Conservation (phyloP, 371 early-diverging fungal genomes). For the Mucor lusitanicus region DNA sequence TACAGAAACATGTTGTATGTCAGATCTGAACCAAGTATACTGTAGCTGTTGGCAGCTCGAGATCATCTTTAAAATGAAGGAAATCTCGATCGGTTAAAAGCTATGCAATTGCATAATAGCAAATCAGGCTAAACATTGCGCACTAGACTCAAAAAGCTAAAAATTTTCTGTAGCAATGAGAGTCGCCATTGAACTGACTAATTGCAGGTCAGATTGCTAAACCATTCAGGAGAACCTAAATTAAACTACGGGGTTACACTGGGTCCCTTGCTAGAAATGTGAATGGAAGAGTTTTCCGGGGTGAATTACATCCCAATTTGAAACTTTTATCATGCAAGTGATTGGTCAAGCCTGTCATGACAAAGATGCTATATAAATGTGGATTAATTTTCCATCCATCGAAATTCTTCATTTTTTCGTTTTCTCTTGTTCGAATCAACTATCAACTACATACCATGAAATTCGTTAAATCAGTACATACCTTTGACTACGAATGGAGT, state of each 20-base stretch:
- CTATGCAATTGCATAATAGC: neutral
- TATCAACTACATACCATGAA: conserved; percentile 56
- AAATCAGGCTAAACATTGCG: neutral
- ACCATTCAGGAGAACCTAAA: neutral
- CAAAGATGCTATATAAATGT: neutral
- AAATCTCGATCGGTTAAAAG: neutral
- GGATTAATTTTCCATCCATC: neutral
- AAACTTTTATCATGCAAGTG: neutral
- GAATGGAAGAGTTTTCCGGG: neutral
- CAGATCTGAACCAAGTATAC: no score
- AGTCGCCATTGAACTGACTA: neutral
- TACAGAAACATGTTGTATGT: no score
- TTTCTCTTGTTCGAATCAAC: neutral
- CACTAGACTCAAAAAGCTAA: neutral
- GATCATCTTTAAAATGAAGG: neutral
- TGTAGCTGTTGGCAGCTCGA: neutral
- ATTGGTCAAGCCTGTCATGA: neutral
- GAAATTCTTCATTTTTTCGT: neutral
- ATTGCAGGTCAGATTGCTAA: neutral
- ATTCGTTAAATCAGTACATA: conserved; percentile 72
- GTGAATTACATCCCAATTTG: neutral
- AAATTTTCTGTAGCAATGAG: neutral
- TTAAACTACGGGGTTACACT: neutral
- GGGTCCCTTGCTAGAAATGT: neutral
- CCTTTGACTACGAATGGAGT: conserved; percentile 79